Evolutionary conservation across 108 stramenopile species (phyloP).

Genomic region (Conticribra guillardii): DNA sequence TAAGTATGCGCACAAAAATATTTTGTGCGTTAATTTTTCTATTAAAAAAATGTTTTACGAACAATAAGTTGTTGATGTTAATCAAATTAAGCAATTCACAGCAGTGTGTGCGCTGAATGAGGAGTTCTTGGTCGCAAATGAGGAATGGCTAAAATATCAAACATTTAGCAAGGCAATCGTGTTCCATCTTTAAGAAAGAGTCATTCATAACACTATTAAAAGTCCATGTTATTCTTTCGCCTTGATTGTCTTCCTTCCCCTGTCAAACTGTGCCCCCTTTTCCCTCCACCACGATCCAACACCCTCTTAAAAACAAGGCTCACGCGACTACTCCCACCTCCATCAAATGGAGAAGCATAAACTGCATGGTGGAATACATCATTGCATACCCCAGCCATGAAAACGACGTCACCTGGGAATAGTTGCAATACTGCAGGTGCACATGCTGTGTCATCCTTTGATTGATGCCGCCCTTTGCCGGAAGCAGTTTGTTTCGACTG

Average conservation of each 20-base stretch:
- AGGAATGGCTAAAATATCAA: too few relatives aligned
- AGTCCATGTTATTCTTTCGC: slow-evolving; percentile 1
- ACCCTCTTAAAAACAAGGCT: slow-evolving; percentile 75
- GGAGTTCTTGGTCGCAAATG: too few relatives aligned
- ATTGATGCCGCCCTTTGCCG: neutral
- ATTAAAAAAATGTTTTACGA: too few relatives aligned
- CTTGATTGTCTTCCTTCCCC: slow-evolving; percentile 58
- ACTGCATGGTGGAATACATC: slow-evolving; percentile 81
- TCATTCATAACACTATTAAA: neutral
- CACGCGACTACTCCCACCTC: slow-evolving; percentile 41
- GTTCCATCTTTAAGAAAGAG: too few relatives aligned
- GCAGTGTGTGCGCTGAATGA: too few relatives aligned
- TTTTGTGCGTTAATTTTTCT: too few relatives aligned
- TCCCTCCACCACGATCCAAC: slow-evolving; percentile 53
- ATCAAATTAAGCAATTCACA: too few relatives aligned
- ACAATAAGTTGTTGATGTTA: too few relatives aligned
- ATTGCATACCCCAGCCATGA: slow-evolving; percentile 69
- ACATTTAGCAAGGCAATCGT: too few relatives aligned
- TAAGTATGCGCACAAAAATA: too few relatives aligned
- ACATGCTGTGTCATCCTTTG: slow-evolving; percentile 37
- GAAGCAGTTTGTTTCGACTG: slow-evolving; percentile 6
- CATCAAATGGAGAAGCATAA: slow-evolving; percentile 47
- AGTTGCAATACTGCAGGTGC: slow-evolving; percentile 54
- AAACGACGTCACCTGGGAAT: slow-evolving; percentile 74
- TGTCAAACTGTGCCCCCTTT: slow-evolving; percentile 56